A percentile compares a stretch with the other conserved stretches of the same genome.
Conservation (phyloP, 306 rosid genomes). For the Gleditsia sinensis region DNA sequence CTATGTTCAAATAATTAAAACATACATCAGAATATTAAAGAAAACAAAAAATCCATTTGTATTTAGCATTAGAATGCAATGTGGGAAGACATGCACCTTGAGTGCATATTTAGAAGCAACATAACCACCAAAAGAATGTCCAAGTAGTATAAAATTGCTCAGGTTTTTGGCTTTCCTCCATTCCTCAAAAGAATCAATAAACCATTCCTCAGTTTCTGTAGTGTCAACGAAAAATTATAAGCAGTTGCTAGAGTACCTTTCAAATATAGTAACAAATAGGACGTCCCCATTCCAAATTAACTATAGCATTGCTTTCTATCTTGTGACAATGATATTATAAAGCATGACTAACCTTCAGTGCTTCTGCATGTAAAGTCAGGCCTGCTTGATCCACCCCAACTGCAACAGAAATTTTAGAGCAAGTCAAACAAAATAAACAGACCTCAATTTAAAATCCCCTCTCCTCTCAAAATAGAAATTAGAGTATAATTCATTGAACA, state of each 20-base stretch:
- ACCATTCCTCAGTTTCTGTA: constrained; percentile 97
- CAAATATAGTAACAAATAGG: constrained; percentile 20
- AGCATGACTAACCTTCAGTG: constrained; percentile 73
- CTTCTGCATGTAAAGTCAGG: constrained; percentile 96
- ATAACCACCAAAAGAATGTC: constrained; percentile 98
- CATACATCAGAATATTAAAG: constrained; percentile 33
- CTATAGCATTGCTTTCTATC: constrained; percentile 2
- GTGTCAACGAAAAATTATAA: constrained; percentile 29
- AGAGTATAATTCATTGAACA: neutral
- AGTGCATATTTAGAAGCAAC: constrained; percentile 93
- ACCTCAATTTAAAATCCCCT: neutral
- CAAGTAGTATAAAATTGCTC: constrained; percentile 81
- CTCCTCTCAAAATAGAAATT: neutral
- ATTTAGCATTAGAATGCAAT: constrained; percentile 22
- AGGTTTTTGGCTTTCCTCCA: constrained; percentile 97
- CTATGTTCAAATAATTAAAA: constrained; percentile 47
- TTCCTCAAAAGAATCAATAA: constrained; percentile 92
- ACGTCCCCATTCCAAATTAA: constrained; percentile 22
- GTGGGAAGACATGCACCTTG: constrained; percentile 58
- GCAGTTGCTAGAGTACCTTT: constrained; percentile 5
- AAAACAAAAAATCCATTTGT: constrained; percentile 7
- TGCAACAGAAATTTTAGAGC: constrained; percentile 40
- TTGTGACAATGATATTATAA: neutral
- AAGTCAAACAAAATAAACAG: constrained; percentile 4
- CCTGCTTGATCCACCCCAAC: constrained; percentile 99